Evolutionary conservation across 2,329 filamentous ascomycete genomes (phyloP).

Genomic region (Paraphoma sp.): DNA sequence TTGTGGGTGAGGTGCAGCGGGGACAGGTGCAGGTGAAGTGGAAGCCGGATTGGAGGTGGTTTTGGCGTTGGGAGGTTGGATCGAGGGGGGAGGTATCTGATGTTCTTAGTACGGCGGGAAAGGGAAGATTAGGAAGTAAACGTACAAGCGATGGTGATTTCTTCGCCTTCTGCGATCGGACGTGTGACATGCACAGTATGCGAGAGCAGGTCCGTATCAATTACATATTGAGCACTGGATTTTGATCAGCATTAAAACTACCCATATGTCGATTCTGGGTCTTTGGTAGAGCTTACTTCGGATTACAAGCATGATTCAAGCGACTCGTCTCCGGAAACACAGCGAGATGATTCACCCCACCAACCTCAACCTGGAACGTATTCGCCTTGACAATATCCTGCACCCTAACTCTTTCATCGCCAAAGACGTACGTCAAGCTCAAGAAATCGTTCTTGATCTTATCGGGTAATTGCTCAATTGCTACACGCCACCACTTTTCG

Average conservation of each 20-base stretch:
- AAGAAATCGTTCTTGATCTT: slow-evolving; percentile 24
- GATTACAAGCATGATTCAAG: slow-evolving; percentile 51
- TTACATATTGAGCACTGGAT: slow-evolving; percentile 51
- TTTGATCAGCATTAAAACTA: too few species aligned
- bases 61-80: slow-evolving; percentile 34
- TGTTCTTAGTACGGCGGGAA: not conserved
- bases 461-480: slow-evolving; percentile 34
- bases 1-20: slow-evolving; percentile 40
- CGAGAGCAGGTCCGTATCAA: slow-evolving; percentile 45
- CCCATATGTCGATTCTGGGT: too few species aligned
- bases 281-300: slow-evolving; percentile 32
- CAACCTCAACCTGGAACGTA: slow-evolving; percentile 39
- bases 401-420: slow-evolving; percentile 27
- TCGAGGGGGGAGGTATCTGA: slow-evolving; percentile 48
- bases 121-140: not conserved
- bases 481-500: slow-evolving; percentile 34
- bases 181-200: slow-evolving; percentile 49
- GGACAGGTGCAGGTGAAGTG: slow-evolving; percentile 51
- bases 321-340: slow-evolving; percentile 50
- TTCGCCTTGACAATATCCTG: slow-evolving; percentile 47
- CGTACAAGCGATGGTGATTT: slow-evolving; percentile 52
- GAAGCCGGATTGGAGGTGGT: slow-evolving; percentile 42
- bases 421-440: slow-evolving; percentile 33
- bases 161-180: slow-evolving; percentile 43
- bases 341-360: slow-evolving; percentile 38